Evolutionary conservation across 768 basidiomycete genomes (phyloP).

Genomic region (Lactarius sanguifluus): DNA sequence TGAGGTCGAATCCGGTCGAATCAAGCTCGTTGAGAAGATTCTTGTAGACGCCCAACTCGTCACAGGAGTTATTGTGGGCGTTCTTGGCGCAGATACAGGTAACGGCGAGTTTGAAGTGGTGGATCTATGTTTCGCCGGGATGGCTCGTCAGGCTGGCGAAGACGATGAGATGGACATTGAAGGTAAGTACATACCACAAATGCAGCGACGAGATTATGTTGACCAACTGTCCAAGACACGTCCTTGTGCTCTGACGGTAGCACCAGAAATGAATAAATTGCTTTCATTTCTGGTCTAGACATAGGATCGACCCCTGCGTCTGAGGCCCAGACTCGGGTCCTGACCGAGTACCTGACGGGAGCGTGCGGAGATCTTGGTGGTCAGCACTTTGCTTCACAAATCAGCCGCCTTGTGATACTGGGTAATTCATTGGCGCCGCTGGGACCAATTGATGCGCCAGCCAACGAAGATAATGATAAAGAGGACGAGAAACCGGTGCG

Average conservation of each 20-base stretch:
- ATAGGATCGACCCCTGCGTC: conserved; percentile 62
- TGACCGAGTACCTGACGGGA: conserved; percentile 87
- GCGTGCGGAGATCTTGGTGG: conserved; percentile 75
- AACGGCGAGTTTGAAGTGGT: conserved; percentile 92
- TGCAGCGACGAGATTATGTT: conserved; percentile 15
- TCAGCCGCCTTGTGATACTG: conserved; percentile 84
- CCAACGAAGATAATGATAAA: conserved; percentile 38
- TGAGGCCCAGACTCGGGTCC: conserved; percentile 76
- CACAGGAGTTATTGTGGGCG: conserved; percentile 90
- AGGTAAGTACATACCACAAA: conserved; percentile 41
- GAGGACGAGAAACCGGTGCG: conserved; percentile 56
- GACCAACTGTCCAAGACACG: conserved; percentile 18
- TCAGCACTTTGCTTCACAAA: conserved; percentile 60
- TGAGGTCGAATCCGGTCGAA: conserved; percentile 95
- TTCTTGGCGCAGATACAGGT: conserved; percentile 85
- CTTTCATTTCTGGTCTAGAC: conserved; percentile 80
- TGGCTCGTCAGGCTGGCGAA: conserved; percentile 61
- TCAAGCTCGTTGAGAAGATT: conserved; percentile 77
- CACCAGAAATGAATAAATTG: conserved; percentile 66
- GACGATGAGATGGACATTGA: conserved; percentile 67
- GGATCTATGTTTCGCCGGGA: conserved; percentile 81
- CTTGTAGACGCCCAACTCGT: conserved; percentile 66
- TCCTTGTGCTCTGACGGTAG: background rate
- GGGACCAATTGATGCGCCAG: conserved; percentile 34
- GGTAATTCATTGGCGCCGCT: conserved; percentile 81